Base-by-base conservation (phyloP, 2,329 filamentous ascomycete genomes). In the Cytospora leucostoma region DNA sequence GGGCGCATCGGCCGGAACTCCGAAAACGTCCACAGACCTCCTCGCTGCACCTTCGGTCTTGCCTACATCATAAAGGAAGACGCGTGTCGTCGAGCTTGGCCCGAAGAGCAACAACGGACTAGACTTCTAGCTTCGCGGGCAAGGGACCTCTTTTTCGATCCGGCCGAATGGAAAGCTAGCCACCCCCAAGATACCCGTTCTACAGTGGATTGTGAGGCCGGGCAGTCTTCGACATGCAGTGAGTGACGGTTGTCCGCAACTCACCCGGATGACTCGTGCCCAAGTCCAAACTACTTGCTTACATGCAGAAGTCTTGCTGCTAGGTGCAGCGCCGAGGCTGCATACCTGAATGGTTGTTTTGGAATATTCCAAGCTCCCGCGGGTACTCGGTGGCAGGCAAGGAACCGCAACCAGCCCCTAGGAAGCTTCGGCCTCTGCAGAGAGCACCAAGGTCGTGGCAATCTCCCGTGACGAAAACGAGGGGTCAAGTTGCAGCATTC, bases 271-370 rank as follows among this genome's bases (percentile, higher is more conserved):
- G 56, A 60, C 56, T 44, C 54, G 56, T 63, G 40, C 35, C 53
- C 49, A 37, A 54, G 34, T 34, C 56, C 27, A 51, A 57, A 56
- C 52, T 55, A 63, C 56, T 57, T 62, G 60, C 60, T 65, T 65
- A 63, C 63, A 50, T 65, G 63, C 63, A 65, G 63, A 44, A 60
- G 53, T 51, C 40, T 35, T 65, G 53, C 61, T 63, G 50, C 56
- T 52, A 52, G 50, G 56, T 54, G 56, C 52, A 50, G 50, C 52
- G 34, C 37, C 54, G 17, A 33, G 27, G 15, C 47, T 63, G 61
- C 64, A 63, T 44, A 34, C 47, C 52, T 63, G 19, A 65, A 47
- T 65, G 64, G 64, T 38, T 38, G 15, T 27, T 21, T 56, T 33
- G 40, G 27, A 35, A 32, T 40, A 38, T 44, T 61, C 38, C 38